phyloP scores from a whole-genome alignment of 176 grass and related monocot genomes.

The Eragrostis nindensis region DNA sequence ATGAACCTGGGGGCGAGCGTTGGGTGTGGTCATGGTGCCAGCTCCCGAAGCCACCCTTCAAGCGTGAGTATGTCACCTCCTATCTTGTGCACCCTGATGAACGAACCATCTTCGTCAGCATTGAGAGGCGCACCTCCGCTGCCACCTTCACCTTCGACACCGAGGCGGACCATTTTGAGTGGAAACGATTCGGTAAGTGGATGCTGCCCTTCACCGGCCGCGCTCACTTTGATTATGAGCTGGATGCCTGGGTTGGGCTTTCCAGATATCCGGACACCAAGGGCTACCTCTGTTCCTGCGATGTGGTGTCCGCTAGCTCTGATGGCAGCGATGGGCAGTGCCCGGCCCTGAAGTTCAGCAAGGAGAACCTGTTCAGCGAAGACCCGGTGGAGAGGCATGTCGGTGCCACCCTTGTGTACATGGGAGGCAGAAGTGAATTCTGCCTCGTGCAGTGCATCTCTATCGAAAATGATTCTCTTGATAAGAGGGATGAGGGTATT shows the following conservation, averaged over 20 bases:
- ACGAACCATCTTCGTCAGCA: too few relatives aligned
- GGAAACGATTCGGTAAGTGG: not conserved
- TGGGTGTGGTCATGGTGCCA: not conserved
- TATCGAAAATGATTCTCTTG: not conserved
- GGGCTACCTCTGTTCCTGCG: not conserved
- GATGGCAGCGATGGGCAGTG: not conserved
- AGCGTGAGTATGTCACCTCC: not conserved
- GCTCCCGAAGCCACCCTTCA: not conserved
- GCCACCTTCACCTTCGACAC: slow-evolving; percentile 9
- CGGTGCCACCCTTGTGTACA: not conserved
- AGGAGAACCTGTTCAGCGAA: slow-evolving; percentile 9
- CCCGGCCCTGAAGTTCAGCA: not conserved
- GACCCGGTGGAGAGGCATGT: slow-evolving; percentile 2
- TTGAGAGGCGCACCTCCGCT: not conserved
- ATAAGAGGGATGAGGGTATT: too few relatives aligned
- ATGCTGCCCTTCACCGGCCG: not conserved
- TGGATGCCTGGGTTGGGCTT: slow-evolving; percentile 22
- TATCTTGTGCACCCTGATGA: not conserved
- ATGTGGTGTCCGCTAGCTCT: not conserved
- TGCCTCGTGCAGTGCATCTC: not conserved
- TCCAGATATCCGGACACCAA: not conserved
- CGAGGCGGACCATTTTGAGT: not conserved
- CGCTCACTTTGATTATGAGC: not conserved
- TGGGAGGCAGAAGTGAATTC: slow-evolving; percentile 3
- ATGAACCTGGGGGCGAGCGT: not conserved